These are phyloP conservation scores for Pontederia crassipes DNA, from an alignment of 176 grass and related monocot genomes.

Conservation along the genomic window DNA sequence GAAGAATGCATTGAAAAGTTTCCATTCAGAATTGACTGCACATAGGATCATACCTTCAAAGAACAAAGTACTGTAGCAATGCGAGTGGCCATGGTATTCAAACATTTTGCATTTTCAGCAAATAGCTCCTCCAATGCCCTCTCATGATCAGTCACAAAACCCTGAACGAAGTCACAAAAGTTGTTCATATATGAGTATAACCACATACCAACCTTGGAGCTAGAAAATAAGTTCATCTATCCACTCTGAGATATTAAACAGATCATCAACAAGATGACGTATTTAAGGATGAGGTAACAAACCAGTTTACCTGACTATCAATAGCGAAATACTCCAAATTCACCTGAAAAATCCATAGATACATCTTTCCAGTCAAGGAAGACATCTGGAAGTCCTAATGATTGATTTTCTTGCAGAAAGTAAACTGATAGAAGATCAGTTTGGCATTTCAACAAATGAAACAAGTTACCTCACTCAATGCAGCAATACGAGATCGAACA, in stretches of 20 bases:
- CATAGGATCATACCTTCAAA: slow-evolving; percentile 42
- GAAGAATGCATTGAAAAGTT: slow-evolving; percentile 4
- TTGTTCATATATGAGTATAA: background rate
- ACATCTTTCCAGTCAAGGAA: background rate
- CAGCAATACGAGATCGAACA: slow-evolving; percentile 87
- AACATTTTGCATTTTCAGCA: slow-evolving; percentile 36
- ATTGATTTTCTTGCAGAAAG: too few species aligned
- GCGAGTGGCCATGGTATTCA: slow-evolving; percentile 71
- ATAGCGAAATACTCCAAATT: slow-evolving; percentile 96
- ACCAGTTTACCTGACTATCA: slow-evolving; percentile 78
- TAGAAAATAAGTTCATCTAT: background rate
- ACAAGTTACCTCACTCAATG: slow-evolving; percentile 73
- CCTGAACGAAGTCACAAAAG: slow-evolving; percentile 33
- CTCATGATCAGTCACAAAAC: slow-evolving; percentile 89
- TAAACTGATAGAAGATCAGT: background rate
- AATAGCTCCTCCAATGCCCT: slow-evolving; percentile 66
- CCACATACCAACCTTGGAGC: too few species aligned
- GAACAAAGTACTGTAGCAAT: slow-evolving; percentile 86
- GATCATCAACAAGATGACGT: too few species aligned
- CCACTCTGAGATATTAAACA: background rate
- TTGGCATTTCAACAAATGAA: slow-evolving; percentile 9
- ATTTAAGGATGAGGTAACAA: background rate
- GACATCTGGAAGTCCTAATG: background rate
- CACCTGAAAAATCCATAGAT: slow-evolving; percentile 46
- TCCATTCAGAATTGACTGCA: background rate